A percentile compares a stretch with the other conserved stretches of the same genome.
Evolutionary conservation across 1,284 basidiomycete species (phyloP).

Genomic region (Cryptococcus depauperatus): DNA sequence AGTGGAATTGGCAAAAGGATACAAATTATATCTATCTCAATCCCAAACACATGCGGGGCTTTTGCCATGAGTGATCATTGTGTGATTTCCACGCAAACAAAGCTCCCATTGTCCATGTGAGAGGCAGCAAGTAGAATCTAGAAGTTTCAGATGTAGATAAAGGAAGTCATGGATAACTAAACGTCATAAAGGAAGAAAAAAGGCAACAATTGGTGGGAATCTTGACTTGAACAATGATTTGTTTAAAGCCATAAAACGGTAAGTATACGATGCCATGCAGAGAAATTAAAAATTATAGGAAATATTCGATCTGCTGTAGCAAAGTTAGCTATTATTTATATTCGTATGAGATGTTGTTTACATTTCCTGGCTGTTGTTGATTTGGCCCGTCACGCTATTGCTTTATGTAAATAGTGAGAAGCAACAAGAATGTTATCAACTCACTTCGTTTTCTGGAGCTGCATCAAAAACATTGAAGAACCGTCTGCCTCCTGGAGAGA

Average conservation of each 20-base stretch:
- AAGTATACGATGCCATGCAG: conserved; percentile 5
- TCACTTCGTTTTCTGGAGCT: conserved; percentile 81
- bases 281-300: conserved; percentile 24
- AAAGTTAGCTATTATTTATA: background rate
- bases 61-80: conserved; percentile 43
- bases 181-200: conserved; percentile 28
- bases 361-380: conserved; percentile 39
- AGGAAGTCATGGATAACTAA: conserved; percentile 36
- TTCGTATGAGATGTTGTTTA: conserved; percentile 7
- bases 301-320: conserved; percentile 39
- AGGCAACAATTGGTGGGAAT: conserved; percentile 28
- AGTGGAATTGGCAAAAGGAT: conserved; percentile 5
- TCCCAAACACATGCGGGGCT: too few relatives aligned
- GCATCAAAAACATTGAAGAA: conserved; percentile 97
- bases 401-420: conserved; percentile 2
- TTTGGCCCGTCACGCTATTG: conserved; percentile 40
- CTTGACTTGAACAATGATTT: conserved; percentile 34
- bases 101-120: conserved; percentile 33
- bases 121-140: conserved; percentile 27
- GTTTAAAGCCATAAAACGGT: conserved; percentile 34
- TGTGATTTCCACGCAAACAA: conserved; percentile 37
- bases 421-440: conserved; percentile 3
- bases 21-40: conserved; percentile 24
- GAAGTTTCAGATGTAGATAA: conserved; percentile 32
- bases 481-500: conserved; percentile 78